These are phyloP conservation scores for Paramecium caudatum DNA, from an alignment of 73 alveolate species.

Conservation along the genomic window DNA sequence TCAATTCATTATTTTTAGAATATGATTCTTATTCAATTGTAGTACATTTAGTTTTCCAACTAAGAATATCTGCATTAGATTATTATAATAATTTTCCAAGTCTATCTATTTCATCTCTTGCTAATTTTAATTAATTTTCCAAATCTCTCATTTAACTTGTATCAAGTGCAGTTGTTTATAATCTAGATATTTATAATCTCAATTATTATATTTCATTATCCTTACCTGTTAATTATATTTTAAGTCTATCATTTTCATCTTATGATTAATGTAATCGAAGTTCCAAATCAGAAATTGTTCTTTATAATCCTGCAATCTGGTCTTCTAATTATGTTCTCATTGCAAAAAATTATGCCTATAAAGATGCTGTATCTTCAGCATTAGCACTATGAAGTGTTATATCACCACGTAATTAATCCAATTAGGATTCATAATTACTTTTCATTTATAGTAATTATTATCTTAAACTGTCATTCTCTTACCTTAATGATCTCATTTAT, in stretches of 20 bases:
- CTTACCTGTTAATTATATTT: neutral
- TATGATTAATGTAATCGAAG: slow-evolving; percentile 28
- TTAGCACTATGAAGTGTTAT: slow-evolving; percentile 17
- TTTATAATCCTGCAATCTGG: slow-evolving; percentile 32
- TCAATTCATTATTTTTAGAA: slow-evolving; percentile 43
- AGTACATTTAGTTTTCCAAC: neutral
- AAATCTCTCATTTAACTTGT: slow-evolving; percentile 51
- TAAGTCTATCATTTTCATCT: slow-evolving; percentile 33
- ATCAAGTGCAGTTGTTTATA: neutral
- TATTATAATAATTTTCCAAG: slow-evolving; percentile 20
- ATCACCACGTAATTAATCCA: neutral
- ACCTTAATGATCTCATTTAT: neutral
- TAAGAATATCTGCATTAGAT: neutral
- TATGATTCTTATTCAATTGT: slow-evolving; percentile 17
- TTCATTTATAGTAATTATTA: neutral
- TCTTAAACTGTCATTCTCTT: neutral
- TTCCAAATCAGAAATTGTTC: slow-evolving; percentile 33
- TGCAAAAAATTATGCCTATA: neutral
- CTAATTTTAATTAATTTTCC: slow-evolving; percentile 2
- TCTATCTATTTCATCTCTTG: slow-evolving; percentile 13
- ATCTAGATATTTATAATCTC: neutral
- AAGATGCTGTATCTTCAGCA: neutral
- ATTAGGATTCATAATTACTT: neutral
- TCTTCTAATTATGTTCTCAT: slow-evolving; percentile 35
- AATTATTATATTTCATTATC: slow-evolving; percentile 23